A percentile compares a stretch with the other conserved stretches of the same genome.
Conservation (phyloP, 2,329 filamentous ascomycete genomes). For the Ambrosiella cleistominuta region DNA sequence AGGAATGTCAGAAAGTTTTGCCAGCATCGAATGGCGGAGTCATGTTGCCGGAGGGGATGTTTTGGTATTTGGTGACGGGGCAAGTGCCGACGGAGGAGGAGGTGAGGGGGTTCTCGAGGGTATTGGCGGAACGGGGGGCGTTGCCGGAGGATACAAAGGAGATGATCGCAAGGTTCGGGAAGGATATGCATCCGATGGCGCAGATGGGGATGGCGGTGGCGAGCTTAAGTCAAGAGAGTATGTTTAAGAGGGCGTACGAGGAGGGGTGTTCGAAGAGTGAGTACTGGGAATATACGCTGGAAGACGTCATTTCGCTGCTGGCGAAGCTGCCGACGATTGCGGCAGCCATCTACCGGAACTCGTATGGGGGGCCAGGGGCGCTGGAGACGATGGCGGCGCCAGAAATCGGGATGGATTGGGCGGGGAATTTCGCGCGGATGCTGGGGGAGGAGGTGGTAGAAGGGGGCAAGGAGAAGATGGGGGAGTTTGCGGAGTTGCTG, state of each 20-base stretch:
- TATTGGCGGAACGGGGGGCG: constrained; percentile 71
- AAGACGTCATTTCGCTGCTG: constrained; percentile 82
- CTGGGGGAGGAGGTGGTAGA: constrained; percentile 45
- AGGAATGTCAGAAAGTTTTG: constrained; percentile 85
- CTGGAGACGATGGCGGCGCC: constrained; percentile 58
- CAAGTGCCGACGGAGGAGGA: constrained; percentile 72
- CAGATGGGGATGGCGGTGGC: constrained; percentile 91
- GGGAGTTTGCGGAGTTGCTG: constrained; percentile 91
- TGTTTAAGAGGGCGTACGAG: constrained; percentile 87
- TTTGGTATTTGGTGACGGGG: constrained; percentile 93
- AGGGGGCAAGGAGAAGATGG: constrained; percentile 40
- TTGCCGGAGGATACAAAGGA: constrained; percentile 71
- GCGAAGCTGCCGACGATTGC: constrained; percentile 95
- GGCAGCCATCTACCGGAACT: constrained; percentile 92
- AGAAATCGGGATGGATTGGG: constrained; percentile 82
- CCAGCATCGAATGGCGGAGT: constrained; percentile 89
- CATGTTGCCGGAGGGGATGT: constrained; percentile 98
- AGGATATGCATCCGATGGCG: constrained; percentile 90
- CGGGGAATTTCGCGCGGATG: constrained; percentile 96
- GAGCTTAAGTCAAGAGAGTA: constrained; percentile 85
- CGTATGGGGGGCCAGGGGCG: constrained; percentile 46
- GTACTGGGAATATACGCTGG: constrained; percentile 97
- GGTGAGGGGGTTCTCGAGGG: constrained; percentile 63
- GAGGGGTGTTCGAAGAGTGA: constrained; percentile 82
- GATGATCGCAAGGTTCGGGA: constrained; percentile 80